Conservation (phyloP, 2,329 filamentous ascomycete species). For the Cercospora janseana region DNA sequence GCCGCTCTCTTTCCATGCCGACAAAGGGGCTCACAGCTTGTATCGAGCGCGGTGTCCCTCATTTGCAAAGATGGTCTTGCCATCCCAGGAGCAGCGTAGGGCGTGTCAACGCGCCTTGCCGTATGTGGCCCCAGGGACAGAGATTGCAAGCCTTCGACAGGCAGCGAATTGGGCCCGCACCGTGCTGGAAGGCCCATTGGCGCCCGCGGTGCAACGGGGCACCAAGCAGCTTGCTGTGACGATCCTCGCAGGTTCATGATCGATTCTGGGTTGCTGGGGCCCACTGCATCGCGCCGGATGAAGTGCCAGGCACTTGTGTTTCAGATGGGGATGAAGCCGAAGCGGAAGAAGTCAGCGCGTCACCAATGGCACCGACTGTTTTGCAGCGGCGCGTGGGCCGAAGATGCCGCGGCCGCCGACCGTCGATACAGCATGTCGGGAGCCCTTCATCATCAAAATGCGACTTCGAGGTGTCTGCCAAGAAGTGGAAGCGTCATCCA, state of each 20-base stretch:
- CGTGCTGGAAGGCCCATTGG: too few relatives aligned
- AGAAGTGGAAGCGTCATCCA: background rate
- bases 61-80: too few relatives aligned
- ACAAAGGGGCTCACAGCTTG: too few relatives aligned
- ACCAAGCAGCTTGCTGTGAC: background rate
- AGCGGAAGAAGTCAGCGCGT: background rate
- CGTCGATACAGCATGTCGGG: too few relatives aligned
- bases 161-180: too few relatives aligned
- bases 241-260: background rate
- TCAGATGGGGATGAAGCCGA: background rate
- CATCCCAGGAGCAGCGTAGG: too few relatives aligned
- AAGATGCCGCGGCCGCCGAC: background rate
- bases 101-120: too few relatives aligned
- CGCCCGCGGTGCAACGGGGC: too few relatives aligned
- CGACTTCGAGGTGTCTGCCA: conserved; percentile 1
- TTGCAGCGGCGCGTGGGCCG: background rate
- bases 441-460: background rate
- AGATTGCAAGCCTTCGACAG: too few relatives aligned
- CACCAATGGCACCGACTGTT: background rate
- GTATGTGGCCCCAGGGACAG: too few relatives aligned
- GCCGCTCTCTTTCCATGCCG: too few relatives aligned
- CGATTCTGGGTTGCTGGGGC: background rate
- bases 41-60: too few relatives aligned
- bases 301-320: background rate
- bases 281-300: background rate